Evolutionary conservation across 2,329 filamentous ascomycete species (phyloP), one percentile per base, ranked within the genome.

Genomic region (Hymenoscyphus fructigenus): DNA sequence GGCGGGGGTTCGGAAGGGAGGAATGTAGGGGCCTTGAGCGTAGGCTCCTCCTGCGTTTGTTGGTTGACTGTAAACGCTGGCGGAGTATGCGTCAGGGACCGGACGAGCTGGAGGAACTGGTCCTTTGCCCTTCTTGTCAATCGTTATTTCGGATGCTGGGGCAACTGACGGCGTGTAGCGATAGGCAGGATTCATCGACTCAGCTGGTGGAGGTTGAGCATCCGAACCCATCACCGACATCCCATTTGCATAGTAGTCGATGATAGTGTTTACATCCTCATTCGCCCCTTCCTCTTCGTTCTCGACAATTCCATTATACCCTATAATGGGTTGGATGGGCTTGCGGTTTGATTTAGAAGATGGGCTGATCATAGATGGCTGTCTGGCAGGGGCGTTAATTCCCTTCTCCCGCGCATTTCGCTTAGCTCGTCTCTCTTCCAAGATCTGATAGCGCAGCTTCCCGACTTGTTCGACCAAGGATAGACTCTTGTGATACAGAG

Each of bases 131-230:
- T 50, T n/a, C 14, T 20, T 50, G 17, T 20, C 26, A 28, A 12
- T 3, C 1, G 20, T 9, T 14, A 26, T n/a, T n/a, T 5, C 15
- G 15, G 36, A 5, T 20, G 12, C 2, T 12, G 59, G 59, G 44
- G 20, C 14, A 6, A 5, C n/a, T 28, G 58, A 60, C 6, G 10
- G 23, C 10, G 20, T 20, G 23, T 20, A 5, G 50, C 62, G 60
- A 34, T 68, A 67, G 9, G 67, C 66, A 9, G 65, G 50, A 28
- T 72, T 65, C 32, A 59, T 23, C 20, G 28, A n/a, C 23, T 41
- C 20, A 23, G 32, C 9, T 6, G 34, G 20, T 34, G 28, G 32
- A 17, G n/a, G 28, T 23, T 20, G 57, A 41, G 23, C 41, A 12
- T 15, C 41, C 15, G 41, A 17, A 17, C 15, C 14, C 12, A 34